A percentile compares a stretch with the other conserved stretches of the same genome.
These are phyloP conservation scores for Scheffersomyces parashehatae DNA, from an alignment of 1,139 yeast genomes.

Conservation along the genomic window DNA sequence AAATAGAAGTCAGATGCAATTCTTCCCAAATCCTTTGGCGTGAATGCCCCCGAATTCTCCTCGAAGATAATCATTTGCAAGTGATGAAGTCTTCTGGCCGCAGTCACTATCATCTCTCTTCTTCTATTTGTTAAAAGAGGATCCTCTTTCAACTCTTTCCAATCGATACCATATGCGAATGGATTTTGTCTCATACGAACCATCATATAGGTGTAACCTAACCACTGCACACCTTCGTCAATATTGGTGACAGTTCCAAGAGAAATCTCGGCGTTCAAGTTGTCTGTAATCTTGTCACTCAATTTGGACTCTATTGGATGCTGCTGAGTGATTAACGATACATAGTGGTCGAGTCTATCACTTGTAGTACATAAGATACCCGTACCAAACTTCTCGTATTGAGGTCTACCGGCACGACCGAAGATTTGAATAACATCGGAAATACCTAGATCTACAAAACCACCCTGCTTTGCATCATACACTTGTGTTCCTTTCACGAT, in stretches of 20 bases:
- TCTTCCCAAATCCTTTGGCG: slow-evolving; percentile 88
- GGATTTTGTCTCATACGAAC: slow-evolving; percentile 96
- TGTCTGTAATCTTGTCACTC: slow-evolving; percentile 78
- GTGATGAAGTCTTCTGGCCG: slow-evolving; percentile 79
- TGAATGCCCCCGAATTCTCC: slow-evolving; percentile 76
- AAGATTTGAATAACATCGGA: slow-evolving; percentile 97
- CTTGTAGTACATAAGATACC: slow-evolving; percentile 86
- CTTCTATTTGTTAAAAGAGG: slow-evolving; percentile 76
- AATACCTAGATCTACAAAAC: slow-evolving; percentile 88
- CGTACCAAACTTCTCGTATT: slow-evolving; percentile 87
- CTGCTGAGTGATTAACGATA: slow-evolving; percentile 86
- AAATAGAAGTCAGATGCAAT: slow-evolving; percentile 93
- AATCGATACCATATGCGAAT: slow-evolving; percentile 86
- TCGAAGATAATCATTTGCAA: slow-evolving; percentile 94
- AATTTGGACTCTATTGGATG: slow-evolving; percentile 93
- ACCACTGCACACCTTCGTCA: slow-evolving; percentile 94
- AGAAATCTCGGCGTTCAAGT: slow-evolving; percentile 93
- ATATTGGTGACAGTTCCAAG: slow-evolving; percentile 93
- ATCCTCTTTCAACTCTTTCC: slow-evolving; percentile 83
- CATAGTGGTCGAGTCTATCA: slow-evolving; percentile 82
- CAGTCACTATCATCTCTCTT: slow-evolving; percentile 69
- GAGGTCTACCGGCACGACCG: slow-evolving; percentile 99
- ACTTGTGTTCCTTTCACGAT: slow-evolving; percentile 96
- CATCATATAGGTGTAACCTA: slow-evolving; percentile 92
- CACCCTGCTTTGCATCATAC: slow-evolving; percentile 93